A percentile compares a stretch with the other conserved stretches of the same genome.
Conservation (phyloP, 768 basidiomycete genomes). For the Boletus rubroflammeus region DNA sequence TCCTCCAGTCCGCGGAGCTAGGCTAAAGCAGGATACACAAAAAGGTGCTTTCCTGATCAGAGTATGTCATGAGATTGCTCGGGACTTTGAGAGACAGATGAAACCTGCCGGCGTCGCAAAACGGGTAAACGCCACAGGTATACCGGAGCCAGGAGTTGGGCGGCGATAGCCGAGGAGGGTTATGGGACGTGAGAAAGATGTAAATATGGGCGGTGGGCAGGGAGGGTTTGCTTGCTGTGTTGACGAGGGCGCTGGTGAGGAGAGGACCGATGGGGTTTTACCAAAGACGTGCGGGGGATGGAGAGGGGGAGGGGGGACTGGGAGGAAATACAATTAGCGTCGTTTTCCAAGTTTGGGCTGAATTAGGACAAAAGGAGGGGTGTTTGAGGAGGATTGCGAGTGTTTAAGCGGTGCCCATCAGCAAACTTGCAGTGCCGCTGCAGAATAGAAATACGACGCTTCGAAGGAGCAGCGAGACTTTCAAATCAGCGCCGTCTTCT, state of each 20-base stretch:
- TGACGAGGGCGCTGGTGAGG: background rate
- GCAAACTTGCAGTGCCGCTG: constrained; percentile 25
- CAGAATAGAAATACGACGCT: constrained; percentile 35
- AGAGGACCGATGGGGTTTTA: too few species aligned
- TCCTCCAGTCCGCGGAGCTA: constrained; percentile 13
- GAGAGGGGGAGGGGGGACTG: background rate
- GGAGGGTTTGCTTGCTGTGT: background rate
- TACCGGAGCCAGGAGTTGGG: background rate
- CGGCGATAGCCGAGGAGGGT: constrained; percentile 14
- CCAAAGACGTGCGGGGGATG: background rate
- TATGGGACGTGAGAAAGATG: constrained; percentile 1
- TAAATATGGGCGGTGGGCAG: background rate
- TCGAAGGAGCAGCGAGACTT: constrained; percentile 28
- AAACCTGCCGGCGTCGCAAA: background rate
- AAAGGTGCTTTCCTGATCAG: background rate
- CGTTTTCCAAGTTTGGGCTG: constrained; percentile 1
- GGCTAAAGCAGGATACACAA: background rate
- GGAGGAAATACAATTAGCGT: constrained; percentile 1
- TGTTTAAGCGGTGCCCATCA: constrained; percentile 15
- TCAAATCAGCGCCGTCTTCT: constrained; percentile 35
- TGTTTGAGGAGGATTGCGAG: constrained; percentile 5
- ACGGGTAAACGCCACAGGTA: background rate
- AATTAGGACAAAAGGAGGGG: constrained; percentile 18
- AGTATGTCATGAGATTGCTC: background rate
- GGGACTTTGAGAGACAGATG: background rate